phyloP scores from a whole-genome alignment of 768 basidiomycete genomes.

The Mycena haematopus region DNA sequence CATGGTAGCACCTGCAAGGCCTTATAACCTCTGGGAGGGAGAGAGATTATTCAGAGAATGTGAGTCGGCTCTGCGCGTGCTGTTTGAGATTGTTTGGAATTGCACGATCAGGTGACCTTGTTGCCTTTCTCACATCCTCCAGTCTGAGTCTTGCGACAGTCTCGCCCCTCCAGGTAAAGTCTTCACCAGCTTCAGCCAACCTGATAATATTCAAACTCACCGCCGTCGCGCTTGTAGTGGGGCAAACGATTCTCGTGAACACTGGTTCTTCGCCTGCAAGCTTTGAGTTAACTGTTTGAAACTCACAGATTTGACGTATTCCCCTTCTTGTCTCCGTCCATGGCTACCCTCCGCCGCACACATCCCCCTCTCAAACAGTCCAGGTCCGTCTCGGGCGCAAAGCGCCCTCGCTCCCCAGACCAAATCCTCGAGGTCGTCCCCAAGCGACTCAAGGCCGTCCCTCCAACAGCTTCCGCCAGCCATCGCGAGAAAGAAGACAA shows the following conservation, averaged over 20 bases:
- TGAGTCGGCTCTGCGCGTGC: not conserved
- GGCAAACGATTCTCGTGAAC: no score
- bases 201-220: no score
- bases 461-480: slow-evolving; percentile 19
- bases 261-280: no score
- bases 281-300: no score
- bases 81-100: not conserved
- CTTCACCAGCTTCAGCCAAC: no score
- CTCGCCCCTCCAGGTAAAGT: no score
- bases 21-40: no score
- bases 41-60: no score
- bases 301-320: no score
- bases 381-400: slow-evolving; percentile 40
- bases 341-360: slow-evolving; percentile 57
- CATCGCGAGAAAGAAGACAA: slow-evolving; percentile 42
- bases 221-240: no score
- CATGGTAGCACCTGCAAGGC: slow-evolving; percentile 44
- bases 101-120: slow-evolving; percentile 12
- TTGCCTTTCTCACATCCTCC: not conserved
- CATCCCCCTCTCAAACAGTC: slow-evolving; percentile 48
- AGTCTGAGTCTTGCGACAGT: no score
- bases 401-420: slow-evolving; percentile 62
- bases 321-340: slow-evolving; percentile 37
- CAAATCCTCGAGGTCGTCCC: slow-evolving; percentile 41
- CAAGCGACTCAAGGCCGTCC: slow-evolving; percentile 54